These are phyloP conservation scores for Limtongia smithiae DNA, from an alignment of 805 yeast genomes.

Conservation along the genomic window DNA sequence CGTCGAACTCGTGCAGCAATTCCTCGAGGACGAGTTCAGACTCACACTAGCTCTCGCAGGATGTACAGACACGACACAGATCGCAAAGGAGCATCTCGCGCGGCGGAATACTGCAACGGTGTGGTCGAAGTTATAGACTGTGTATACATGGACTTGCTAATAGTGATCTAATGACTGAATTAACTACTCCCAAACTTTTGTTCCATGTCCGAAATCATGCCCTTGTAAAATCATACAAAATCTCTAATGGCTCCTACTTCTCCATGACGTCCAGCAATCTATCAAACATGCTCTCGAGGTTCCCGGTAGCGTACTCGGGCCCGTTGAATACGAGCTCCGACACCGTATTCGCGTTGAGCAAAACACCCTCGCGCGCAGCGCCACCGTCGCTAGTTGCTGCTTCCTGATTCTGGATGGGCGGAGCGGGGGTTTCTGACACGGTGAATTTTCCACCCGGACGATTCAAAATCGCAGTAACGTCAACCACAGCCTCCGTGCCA, in stretches of 20 bases:
- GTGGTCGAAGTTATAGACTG: conserved; percentile 1
- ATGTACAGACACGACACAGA: conserved; percentile 12
- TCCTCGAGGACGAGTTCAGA: conserved; percentile 28
- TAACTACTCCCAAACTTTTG: too few relatives aligned
- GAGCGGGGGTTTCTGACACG: background rate
- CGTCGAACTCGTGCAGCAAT: conserved; percentile 39
- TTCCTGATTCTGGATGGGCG: background rate
- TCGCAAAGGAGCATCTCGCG: conserved; percentile 11
- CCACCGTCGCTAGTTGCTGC: background rate
- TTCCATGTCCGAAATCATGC: too few relatives aligned
- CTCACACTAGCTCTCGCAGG: conserved; percentile 29
- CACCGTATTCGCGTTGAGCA: conserved; percentile 7
- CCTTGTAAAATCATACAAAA: background rate
- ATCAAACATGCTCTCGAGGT: conserved; percentile 51
- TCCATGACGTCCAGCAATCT: conserved; percentile 45
- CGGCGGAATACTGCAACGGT: background rate
- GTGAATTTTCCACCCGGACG: conserved; percentile 19
- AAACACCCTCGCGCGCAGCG: conserved; percentile 18
- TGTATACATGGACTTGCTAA: background rate
- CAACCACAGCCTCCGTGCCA: conserved; percentile 1
- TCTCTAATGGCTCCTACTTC: conserved; percentile 5
- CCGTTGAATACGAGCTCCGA: conserved; percentile 45
- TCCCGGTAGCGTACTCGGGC: conserved; percentile 43
- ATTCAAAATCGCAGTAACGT: conserved; percentile 21
- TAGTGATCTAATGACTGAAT: background rate